Base-by-base conservation (phyloP, 169 alveolate species). In the Eimeria necatrix region DNA sequence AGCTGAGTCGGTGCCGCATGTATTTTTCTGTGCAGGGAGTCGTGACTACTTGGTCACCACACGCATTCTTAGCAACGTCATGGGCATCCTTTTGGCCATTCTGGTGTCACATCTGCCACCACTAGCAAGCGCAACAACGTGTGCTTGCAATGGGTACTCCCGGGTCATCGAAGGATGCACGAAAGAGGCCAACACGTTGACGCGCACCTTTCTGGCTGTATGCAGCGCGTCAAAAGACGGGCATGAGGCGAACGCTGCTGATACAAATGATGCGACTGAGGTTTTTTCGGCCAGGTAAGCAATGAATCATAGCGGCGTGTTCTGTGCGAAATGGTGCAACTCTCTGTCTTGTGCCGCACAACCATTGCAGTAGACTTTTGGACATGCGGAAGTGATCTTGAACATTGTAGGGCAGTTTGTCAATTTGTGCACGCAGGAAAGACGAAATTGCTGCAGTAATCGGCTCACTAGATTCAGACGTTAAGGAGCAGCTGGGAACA, bases 51-150 rank as follows among this genome's bases (percentile, higher is more conserved):
- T 91, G 56, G 83, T n/a, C 32, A 74, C 80, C 60, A 91, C 95
- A n/a, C 88, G 95, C 22, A 91, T 91, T 46, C 16, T 91, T 24
- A 73, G 90, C 80, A 91, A 59, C 22, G 32, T 91, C 14, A 20
- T 91, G 80, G 95, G 95, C 81, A 91, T 91, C 20, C 51, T 91
- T 32, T 60, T 91, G 90, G 95, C 95, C 9, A 26, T 91, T 49
- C 60, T 91, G 18, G 80, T 91, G 56, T 60, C 95, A 10, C 95
- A 91, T 22, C 26, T 91, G 83, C 95, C 95, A 12, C 95, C 95
- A 0, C 68, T 32, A 4, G 86, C 90, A 16, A 91, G 95, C 76
- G 90, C 90, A 22, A 53, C 92, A 12, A 59, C 74, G n/a, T 84
- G 80, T 6, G 53, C 92, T 6, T 84, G 92, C 60, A 59, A 4